These are phyloP conservation scores for Taphrina wiesneri DNA, from an alignment of 1,139 yeast species.

Conservation along the genomic window DNA sequence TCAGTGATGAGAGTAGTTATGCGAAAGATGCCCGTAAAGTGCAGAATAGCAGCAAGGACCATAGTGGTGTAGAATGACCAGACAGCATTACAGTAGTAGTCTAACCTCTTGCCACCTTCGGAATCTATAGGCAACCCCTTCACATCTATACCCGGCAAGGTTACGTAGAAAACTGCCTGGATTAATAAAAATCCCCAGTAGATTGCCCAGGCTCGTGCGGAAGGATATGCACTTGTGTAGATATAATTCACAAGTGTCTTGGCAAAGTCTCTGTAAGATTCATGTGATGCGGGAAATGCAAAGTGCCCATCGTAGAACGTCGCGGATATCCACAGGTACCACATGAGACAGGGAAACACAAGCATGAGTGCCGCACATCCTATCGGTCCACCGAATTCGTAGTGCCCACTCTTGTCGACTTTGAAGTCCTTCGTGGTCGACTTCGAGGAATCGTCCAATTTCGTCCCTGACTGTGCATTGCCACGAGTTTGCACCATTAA, in stretches of 20 bases:
- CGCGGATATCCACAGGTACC: constrained; percentile 94
- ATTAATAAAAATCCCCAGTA: constrained; percentile 69
- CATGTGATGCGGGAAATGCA: constrained; percentile 59
- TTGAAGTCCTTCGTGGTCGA: not conserved
- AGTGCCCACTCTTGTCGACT: constrained; percentile 30
- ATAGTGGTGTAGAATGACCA: constrained; percentile 75
- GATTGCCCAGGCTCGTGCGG: constrained; percentile 63
- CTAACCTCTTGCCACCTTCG: constrained; percentile 72
- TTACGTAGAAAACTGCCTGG: constrained; percentile 74
- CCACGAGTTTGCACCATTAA: constrained; percentile 8
- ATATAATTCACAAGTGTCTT: constrained; percentile 51
- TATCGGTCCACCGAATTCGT: constrained; percentile 90
- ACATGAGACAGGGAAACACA: constrained; percentile 91
- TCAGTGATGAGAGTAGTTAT: constrained; percentile 72
- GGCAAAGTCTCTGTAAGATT: constrained; percentile 59
- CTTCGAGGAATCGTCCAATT: not conserved
- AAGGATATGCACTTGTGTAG: constrained; percentile 66
- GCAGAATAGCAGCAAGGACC: constrained; percentile 59
- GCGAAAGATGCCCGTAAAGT: constrained; percentile 71
- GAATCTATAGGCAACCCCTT: constrained; percentile 91
- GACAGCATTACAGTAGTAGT: constrained; percentile 91
- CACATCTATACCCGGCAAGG: constrained; percentile 93
- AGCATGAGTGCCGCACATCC: constrained; percentile 92
- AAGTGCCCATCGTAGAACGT: constrained; percentile 71
- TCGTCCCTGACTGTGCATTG: not conserved